Conservation (phyloP, 2,329 filamentous ascomycete genomes). For the Trichoderma gracile region DNA sequence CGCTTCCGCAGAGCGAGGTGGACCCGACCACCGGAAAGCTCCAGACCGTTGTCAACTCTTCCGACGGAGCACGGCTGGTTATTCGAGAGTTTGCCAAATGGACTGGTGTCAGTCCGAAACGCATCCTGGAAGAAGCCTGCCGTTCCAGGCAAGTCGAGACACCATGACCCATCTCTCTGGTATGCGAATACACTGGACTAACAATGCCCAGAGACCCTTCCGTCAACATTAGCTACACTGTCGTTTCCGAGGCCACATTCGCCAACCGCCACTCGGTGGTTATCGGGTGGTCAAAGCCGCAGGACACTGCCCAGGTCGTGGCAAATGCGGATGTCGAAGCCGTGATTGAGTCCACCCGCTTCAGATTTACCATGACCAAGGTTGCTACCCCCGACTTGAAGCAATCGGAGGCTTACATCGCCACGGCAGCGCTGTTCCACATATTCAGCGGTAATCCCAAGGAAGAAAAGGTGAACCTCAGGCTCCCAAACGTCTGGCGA, state of each 20-base stretch:
- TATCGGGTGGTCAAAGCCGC: conserved; percentile 76
- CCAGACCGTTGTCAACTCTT: conserved; percentile 54
- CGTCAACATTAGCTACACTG: conserved; percentile 65
- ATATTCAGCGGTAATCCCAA: conserved; percentile 75
- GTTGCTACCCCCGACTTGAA: conserved; percentile 72
- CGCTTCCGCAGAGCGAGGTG: conserved; percentile 60
- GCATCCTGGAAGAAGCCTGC: conserved; percentile 84
- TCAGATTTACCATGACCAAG: conserved; percentile 71
- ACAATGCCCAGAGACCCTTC: conserved; percentile 58
- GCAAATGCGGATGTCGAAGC: conserved; percentile 47
- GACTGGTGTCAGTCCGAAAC: conserved; percentile 72
- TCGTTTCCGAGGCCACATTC: conserved; percentile 72
- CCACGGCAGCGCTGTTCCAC: conserved; percentile 78
- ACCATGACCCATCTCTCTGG: background rate
- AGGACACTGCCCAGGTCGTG: conserved; percentile 49
- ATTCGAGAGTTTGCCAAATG: conserved; percentile 84
- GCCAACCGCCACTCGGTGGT: conserved; percentile 73
- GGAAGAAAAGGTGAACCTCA: conserved; percentile 81
- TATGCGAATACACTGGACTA: background rate
- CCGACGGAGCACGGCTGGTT: conserved; percentile 56
- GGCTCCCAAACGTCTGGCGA: conserved; percentile 77
- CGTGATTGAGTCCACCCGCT: conserved; percentile 50
- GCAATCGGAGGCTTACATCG: conserved; percentile 85
- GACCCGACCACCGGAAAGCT: conserved; percentile 60
- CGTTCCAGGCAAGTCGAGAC: conserved; percentile 62